Evolutionary conservation across 139 green algal species (phyloP).

Genomic region (Marvania coccoides): DNA sequence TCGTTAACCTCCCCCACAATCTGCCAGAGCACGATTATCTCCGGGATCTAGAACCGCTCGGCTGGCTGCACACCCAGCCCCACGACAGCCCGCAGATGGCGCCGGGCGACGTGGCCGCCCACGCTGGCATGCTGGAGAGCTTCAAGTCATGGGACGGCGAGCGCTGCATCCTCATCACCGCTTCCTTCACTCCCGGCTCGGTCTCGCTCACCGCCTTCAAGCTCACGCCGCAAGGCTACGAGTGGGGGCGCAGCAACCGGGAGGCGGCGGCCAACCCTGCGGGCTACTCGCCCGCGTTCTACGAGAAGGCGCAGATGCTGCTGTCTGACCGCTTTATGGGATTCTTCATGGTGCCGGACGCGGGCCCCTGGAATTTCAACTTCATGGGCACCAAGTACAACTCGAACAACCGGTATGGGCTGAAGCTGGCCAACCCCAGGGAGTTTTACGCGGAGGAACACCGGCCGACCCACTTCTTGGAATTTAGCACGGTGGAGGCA

Average conservation of each 20-base stretch:
- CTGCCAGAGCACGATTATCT: constrained; percentile 96
- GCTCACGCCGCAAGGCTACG: constrained; percentile 86
- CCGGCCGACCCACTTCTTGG: constrained; percentile 93
- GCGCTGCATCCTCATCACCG: constrained; percentile 87
- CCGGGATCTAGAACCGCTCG: constrained; percentile 92
- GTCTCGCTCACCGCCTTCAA: constrained; percentile 95
- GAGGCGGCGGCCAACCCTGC: constrained; percentile 74
- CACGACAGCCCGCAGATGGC: constrained; percentile 90
- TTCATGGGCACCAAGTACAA: constrained; percentile 84
- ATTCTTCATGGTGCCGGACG: constrained; percentile 94
- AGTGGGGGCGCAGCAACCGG: constrained; percentile 85
- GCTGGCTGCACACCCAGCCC: constrained; percentile 98
- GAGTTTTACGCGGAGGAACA: constrained; percentile 93
- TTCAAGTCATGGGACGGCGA: constrained; percentile 96
- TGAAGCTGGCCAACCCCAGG: constrained; percentile 82
- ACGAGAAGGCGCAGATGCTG: constrained; percentile 98
- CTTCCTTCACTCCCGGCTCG: constrained; percentile 92
- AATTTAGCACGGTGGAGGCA: constrained; percentile 93
- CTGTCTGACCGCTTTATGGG: constrained; percentile 97
- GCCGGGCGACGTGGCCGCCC: constrained; percentile 75
- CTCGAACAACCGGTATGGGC: constrained; percentile 69
- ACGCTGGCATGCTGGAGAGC: constrained; percentile 92
- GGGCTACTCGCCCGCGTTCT: constrained; percentile 88
- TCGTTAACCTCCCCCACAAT: constrained; percentile 76
- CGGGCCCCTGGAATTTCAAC: constrained; percentile 97